Evolutionary conservation across 2,329 filamentous ascomycete genomes (phyloP).

Genomic region (Sporothrix schenckii): DNA sequence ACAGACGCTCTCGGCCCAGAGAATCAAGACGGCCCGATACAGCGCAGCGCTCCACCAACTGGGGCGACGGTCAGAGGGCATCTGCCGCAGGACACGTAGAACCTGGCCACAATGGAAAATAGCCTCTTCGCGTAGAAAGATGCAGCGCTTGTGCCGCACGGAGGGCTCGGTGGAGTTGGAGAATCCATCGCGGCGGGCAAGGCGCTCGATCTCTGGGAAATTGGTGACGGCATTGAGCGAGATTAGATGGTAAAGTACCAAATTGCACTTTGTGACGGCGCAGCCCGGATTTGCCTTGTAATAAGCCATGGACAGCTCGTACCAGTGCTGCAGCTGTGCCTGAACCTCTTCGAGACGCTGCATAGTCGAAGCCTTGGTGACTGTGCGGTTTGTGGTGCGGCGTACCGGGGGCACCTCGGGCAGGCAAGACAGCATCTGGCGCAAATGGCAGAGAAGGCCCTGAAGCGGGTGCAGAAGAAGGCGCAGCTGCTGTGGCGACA

Average conservation of each 20-base stretch:
- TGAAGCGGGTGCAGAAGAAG: constrained; percentile 70
- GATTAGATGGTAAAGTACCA: constrained; percentile 72
- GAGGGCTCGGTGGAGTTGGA: constrained; percentile 48
- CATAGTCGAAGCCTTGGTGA: constrained; percentile 63
- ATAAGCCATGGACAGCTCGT: constrained; percentile 62
- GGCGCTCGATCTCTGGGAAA: constrained; percentile 67
- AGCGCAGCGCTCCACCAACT: constrained; percentile 72
- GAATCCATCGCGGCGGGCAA: constrained; percentile 64
- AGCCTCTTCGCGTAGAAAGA: constrained; percentile 65
- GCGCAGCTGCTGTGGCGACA: constrained; percentile 62
- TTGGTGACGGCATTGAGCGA: constrained; percentile 69
- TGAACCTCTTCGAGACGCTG: constrained; percentile 66
- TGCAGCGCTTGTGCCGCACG: constrained; percentile 63
- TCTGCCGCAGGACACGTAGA: constrained; percentile 61
- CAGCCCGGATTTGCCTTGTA: constrained; percentile 60
- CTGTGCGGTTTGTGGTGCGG: constrained; percentile 48
- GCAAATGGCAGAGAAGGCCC: constrained; percentile 64
- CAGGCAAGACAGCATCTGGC: constrained; percentile 67
- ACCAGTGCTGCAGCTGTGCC: constrained; percentile 66
- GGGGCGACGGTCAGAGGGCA: constrained; percentile 63
- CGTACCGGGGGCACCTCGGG: constrained; percentile 55
- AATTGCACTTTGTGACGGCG: constrained; percentile 63
- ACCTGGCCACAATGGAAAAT: constrained; percentile 71
- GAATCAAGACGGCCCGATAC: constrained; percentile 66
- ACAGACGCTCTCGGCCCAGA: constrained; percentile 64